phyloP scores from a whole-genome alignment of 768 basidiomycete genomes.

The Crucibulum laeve region DNA sequence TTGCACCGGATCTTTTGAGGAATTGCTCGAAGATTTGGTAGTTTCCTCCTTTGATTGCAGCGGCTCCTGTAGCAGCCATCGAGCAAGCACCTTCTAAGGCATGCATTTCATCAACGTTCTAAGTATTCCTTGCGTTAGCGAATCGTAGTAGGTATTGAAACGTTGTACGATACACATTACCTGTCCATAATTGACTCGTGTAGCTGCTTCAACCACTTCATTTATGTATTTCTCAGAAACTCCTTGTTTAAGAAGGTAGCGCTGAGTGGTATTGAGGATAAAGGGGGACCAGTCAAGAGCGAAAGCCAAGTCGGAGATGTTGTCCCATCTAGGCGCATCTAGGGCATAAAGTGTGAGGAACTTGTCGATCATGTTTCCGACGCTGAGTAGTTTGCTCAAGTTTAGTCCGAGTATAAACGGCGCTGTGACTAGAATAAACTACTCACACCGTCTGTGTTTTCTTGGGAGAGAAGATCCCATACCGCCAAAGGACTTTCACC shows the following conservation, averaged over 20 bases:
- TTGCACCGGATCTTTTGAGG: constrained; percentile 63
- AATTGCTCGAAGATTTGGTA: constrained; percentile 83
- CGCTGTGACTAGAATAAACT: background rate
- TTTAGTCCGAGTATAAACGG: background rate
- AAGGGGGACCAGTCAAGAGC: constrained; percentile 46
- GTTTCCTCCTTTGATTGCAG: constrained; percentile 74
- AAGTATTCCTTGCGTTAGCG: too few species aligned
- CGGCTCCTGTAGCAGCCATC: constrained; percentile 68
- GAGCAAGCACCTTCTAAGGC: constrained; percentile 69
- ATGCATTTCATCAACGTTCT: constrained; percentile 72
- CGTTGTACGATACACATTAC: constrained; percentile 22
- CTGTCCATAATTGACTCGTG: constrained; percentile 83
- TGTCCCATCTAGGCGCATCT: constrained; percentile 56
- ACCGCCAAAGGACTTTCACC: constrained; percentile 72
- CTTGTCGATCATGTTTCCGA: constrained; percentile 44
- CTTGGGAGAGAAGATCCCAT: constrained; percentile 60
- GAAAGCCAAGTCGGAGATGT: constrained; percentile 52
- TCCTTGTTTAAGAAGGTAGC: constrained; percentile 52
- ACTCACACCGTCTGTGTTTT: constrained; percentile 46
- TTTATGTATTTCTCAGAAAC: constrained; percentile 54
- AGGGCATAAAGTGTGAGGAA: constrained; percentile 55
- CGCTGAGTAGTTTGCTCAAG: constrained; percentile 30
- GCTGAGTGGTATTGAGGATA: constrained; percentile 45
- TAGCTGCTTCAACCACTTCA: constrained; percentile 78
- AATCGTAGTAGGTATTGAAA: background rate